phyloP scores from a whole-genome alignment of 768 basidiomycete genomes.

The Auricularia cornea region DNA sequence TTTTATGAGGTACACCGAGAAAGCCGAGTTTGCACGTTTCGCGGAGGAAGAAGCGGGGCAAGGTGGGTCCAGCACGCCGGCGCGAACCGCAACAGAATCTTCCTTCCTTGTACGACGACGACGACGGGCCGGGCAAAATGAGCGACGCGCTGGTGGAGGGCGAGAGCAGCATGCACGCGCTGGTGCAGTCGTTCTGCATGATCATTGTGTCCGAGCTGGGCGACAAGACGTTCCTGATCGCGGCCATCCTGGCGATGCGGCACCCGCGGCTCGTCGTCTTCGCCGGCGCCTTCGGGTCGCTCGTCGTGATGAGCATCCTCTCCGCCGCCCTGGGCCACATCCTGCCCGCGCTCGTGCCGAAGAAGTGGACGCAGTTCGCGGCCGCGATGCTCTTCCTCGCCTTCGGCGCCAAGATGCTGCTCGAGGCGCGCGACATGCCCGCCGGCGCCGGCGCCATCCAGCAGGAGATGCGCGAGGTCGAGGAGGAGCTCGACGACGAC shows the following conservation, averaged over 20 bases:
- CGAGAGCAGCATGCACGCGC: constrained; percentile 39
- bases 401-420: constrained; percentile 84
- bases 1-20: too few relatives aligned
- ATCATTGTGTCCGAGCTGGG: constrained; percentile 92
- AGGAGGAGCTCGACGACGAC: constrained; percentile 87
- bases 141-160: constrained; percentile 38
- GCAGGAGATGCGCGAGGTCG: constrained; percentile 95
- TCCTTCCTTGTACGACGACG: too few relatives aligned
- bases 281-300: constrained; percentile 75
- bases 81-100: too few relatives aligned
- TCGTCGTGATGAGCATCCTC: constrained; percentile 88
- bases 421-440: constrained; percentile 77
- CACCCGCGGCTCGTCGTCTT: constrained; percentile 78
- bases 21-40: too few relatives aligned
- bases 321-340: constrained; percentile 91
- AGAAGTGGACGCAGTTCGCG: constrained; percentile 55
- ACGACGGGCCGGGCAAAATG: too few relatives aligned
- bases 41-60: too few relatives aligned
- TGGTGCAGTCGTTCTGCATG: constrained; percentile 77
- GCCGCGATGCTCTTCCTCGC: constrained; percentile 81
- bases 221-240: constrained; percentile 87
- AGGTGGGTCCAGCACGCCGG: too few relatives aligned
- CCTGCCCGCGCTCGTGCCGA: constrained; percentile 76
- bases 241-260: constrained; percentile 83
- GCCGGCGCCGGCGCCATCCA: constrained; percentile 70